Base-by-base conservation (phyloP, 176 grass and related monocot genomes). In the Coix lacrymajobi region DNA sequence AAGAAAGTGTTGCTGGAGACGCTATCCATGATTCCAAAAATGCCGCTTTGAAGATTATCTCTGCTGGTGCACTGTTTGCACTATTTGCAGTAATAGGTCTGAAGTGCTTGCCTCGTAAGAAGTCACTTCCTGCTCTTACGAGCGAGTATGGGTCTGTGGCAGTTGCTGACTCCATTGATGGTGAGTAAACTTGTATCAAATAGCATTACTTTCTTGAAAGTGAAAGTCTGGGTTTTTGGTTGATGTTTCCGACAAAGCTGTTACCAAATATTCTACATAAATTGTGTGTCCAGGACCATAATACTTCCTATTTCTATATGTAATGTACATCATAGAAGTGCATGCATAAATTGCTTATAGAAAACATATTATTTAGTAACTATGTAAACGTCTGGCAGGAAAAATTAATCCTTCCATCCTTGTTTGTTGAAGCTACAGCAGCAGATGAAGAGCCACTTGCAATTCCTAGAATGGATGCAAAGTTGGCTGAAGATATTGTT, bases 401-500 rank as follows among this genome's bases (percentile, higher is more conserved):
- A 48, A 48, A 43, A 41, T 36, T 79, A 87, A 80, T 52, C 46
- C 15, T 64, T 66, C 41, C 22, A 76, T 84, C 8, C 28, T 81
- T 45, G 20, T 67, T 68, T 71, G 24, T 70, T 66, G 36, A 88
- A 93, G 87, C 83, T 81, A 24, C 65, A 20, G 29, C 51, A 32
- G 19, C 32, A 51, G 79, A 91, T 75, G 89, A 90, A 79, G 80
- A 86, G 33, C 78, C 46, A 25, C 26, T 72, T 37, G 86, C 85
- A 54, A 68, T 93, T 61, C 85, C 89, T 78, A 89, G 81, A 80
- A 99, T 99, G 93, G 96, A 96, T 77, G 93, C 66, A 11, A 93
- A 85, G 44, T 73, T 96, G 48, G 96, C 93, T 74, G 93, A 93
- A 89, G 87, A 80, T 73, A 37, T 93, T 64, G 85, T 99, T 48